A percentile compares a stretch with the other conserved stretches of the same genome.
Conservation (phyloP, 306 rosid species). For the Sesbania bispinosa region DNA sequence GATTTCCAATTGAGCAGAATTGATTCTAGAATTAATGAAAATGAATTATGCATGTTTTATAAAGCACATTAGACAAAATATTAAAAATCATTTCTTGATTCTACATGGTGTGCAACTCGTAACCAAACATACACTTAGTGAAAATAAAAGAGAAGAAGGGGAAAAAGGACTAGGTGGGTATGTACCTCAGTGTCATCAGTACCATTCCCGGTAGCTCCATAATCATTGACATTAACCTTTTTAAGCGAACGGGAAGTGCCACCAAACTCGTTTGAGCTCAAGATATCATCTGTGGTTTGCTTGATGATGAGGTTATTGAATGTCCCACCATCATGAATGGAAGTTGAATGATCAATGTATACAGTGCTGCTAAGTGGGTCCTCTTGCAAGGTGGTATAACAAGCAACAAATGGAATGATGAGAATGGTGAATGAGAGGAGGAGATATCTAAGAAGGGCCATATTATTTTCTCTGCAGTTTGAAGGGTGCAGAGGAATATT, state of each 20-base stretch:
- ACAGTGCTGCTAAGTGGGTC: slow-evolving; percentile 28
- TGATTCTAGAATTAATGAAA: too few relatives aligned
- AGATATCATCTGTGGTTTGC: slow-evolving; percentile 24
- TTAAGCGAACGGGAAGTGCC: not conserved
- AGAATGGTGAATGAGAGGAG: slow-evolving; percentile 26
- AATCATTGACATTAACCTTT: slow-evolving; percentile 40
- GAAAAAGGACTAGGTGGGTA: not conserved
- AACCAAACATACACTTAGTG: too few relatives aligned
- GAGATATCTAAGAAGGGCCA: slow-evolving; percentile 29
- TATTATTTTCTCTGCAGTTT: not conserved
- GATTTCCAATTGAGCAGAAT: too few relatives aligned
- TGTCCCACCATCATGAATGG: slow-evolving; percentile 31
- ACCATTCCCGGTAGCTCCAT: slow-evolving; percentile 69
- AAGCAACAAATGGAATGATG: slow-evolving; percentile 25
- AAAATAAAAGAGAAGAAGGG: not conserved
- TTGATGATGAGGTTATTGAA: slow-evolving; percentile 29
- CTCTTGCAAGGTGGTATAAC: slow-evolving; percentile 19
- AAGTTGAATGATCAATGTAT: slow-evolving; percentile 12
- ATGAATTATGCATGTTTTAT: too few relatives aligned
- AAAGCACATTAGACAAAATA: too few relatives aligned
- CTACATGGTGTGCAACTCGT: too few relatives aligned
- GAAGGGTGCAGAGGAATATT: not conserved
- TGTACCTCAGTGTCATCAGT: slow-evolving; percentile 57
- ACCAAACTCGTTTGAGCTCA: slow-evolving; percentile 20
- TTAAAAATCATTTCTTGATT: too few relatives aligned